Evolutionary conservation across 192 early-diverging fungal genomes (phyloP), one percentile per base, ranked within the genome.

Genomic region (Coemansia sp.): DNA sequence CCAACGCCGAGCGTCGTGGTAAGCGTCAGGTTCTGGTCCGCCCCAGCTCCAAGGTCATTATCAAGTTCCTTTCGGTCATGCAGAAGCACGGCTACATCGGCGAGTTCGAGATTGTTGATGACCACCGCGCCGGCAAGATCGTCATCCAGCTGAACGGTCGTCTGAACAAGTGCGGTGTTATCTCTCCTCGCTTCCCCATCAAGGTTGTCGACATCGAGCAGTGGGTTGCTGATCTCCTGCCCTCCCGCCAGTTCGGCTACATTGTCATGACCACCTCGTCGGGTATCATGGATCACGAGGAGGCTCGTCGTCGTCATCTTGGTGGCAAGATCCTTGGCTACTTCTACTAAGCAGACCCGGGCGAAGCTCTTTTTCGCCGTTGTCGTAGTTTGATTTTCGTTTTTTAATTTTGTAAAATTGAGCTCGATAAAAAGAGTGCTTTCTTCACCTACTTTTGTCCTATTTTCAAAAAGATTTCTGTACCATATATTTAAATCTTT

Each of bases 201-300:
- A 92, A 95, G 89, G 83, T 94, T 67, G 80, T 85, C 73, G 92
- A 96, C 69, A 85, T 99, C 68, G 97, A 99, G 86, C 95, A 93
- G 85, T 97, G 94, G 94, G 90, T 94, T 78, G 88, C 89, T 85
- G 92, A 96, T 87, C 89, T 99, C 73, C 88, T 99, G 68, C 97
- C 95, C 65, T 95, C 97, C 60, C 94, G 97, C 90, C 97, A 97
- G 84, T 97, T 99, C 85, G 95, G 97, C 80, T 94, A 86, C 88
- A 87, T 99, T 59, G 91, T 90, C 64, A 80, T 93, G 70, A 94
- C 94, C 83, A 93, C 94, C 78, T 92, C 92, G 55, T 86, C 90
- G 66, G 97, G 97, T 85, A 97, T 99, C 85, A 99, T 99, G 92
- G 97, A 99, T 88, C 95, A 97, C 86, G 93, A 94, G 79, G 95